Percentiles rank a stretch among this genome's conserved stretches.
Conservation (phyloP, 176 grass and related monocot genomes). For the Secale cereale region DNA sequence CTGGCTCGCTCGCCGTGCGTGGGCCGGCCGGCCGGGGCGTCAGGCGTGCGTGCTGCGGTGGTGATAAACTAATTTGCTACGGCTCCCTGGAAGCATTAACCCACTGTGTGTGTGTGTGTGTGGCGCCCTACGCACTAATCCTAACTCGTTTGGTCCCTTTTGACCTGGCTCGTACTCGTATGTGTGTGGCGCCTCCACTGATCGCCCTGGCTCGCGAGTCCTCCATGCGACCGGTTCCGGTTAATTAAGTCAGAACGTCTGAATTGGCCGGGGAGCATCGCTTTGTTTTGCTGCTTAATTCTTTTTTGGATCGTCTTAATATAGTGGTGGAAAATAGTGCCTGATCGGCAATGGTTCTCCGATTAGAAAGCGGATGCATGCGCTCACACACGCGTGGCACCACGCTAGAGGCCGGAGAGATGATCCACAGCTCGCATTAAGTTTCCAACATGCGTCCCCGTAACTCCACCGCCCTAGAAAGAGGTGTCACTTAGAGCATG, state of each 20-base stretch:
- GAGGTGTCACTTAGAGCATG: no score
- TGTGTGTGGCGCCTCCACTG: not conserved
- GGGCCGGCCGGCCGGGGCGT: not conserved
- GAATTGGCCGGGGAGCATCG: not conserved
- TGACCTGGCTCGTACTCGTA: not conserved
- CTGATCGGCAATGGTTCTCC: no score
- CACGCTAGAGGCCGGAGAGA: no score
- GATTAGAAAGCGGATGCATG: no score
- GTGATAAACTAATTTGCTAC: slow-evolving; percentile 8
- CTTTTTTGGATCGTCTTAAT: no score
- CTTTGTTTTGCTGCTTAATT: not conserved
- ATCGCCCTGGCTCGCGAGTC: not conserved
- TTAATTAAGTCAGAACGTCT: not conserved
- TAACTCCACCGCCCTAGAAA: no score
- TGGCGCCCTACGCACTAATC: slow-evolving; percentile 6
- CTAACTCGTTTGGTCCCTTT: not conserved
- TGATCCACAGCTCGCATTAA: no score
- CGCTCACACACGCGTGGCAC: no score
- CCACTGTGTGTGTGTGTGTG: not conserved
- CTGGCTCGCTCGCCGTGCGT: not conserved
- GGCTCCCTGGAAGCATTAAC: not conserved
- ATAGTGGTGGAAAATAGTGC: no score
- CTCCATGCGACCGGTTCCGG: not conserved
- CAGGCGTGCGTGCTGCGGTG: not conserved
- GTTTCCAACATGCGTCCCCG: no score